A percentile compares a stretch with the other conserved stretches of the same genome.
Conservation (phyloP, 139 green algal species). For the Chlorella sp. region DNA sequence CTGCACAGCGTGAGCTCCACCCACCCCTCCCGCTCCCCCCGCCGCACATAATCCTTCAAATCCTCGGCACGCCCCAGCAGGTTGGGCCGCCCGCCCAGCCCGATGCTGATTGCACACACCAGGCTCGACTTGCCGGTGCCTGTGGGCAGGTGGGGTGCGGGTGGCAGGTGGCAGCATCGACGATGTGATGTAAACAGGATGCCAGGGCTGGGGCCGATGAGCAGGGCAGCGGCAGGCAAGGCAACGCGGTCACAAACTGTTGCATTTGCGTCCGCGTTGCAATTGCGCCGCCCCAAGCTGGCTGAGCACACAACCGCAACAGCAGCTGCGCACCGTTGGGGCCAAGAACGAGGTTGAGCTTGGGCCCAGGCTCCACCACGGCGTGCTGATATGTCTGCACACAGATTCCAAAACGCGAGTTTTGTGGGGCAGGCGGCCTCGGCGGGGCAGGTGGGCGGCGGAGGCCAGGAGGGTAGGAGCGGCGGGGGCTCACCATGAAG, state of each 20-base stretch:
- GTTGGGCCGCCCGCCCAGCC: constrained; percentile 78
- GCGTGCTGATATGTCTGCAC: constrained; percentile 81
- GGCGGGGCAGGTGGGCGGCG: not conserved
- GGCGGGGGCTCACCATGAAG: constrained; percentile 72
- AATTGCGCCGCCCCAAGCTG: not conserved
- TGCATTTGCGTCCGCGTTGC: not conserved
- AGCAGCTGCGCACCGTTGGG: constrained; percentile 81
- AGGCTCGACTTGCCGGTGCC: constrained; percentile 94
- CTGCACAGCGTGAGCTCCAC: constrained; percentile 79
- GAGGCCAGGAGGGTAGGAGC: not conserved
- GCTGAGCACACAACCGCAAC: not conserved
- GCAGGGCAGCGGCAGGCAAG: not conserved
- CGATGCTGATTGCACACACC: constrained; percentile 91
- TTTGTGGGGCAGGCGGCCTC: not conserved
- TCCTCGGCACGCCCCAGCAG: constrained; percentile 85
- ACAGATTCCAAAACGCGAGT: not conserved
- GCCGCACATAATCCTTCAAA: constrained; percentile 45
- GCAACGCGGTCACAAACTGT: not conserved
- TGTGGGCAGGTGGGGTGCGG: constrained; percentile 25
- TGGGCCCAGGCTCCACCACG: constrained; percentile 74
- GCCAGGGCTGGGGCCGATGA: too few relatives aligned
- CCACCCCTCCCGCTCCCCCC: constrained; percentile 41
- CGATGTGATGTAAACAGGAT: not conserved
- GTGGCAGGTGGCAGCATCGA: not conserved
- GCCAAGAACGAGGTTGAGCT: constrained; percentile 94